Conservation (phyloP, 306 rosid species). For the Ormosia emarginata region DNA sequence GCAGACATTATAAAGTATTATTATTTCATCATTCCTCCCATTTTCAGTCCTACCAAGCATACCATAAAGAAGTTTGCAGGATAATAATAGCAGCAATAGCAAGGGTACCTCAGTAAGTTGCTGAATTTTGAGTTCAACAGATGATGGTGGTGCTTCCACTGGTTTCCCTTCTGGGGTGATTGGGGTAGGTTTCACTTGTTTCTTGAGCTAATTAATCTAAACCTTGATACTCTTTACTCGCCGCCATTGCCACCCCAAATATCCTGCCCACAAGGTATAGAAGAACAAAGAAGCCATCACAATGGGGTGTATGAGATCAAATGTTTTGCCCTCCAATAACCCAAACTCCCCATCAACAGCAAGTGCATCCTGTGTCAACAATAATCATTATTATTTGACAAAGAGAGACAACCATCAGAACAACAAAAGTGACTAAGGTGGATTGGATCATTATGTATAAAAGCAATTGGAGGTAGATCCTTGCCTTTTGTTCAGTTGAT, state of each 20-base stretch:
- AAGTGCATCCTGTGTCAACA: no score
- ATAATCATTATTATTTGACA: no score
- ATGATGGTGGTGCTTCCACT: slow-evolving; percentile 57
- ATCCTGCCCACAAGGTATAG: no score
- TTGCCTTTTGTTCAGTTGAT: slow-evolving; percentile 60
- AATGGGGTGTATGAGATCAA: no score
- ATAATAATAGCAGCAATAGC: not conserved
- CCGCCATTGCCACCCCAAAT: no score
- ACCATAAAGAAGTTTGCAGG: not conserved
- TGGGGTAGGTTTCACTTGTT: no score
- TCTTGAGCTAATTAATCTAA: no score
- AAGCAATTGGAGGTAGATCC: not conserved
- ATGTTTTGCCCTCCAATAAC: no score
- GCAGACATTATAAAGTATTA: no score
- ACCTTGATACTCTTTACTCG: no score
- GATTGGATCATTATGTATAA: not conserved
- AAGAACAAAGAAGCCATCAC: no score
- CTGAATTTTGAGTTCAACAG: slow-evolving; percentile 62
- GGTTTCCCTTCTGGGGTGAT: slow-evolving; percentile 55
- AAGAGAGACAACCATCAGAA: not conserved
- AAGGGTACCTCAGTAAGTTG: slow-evolving; percentile 67
- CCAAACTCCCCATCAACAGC: no score
- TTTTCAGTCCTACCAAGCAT: not conserved
- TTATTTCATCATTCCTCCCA: not conserved
- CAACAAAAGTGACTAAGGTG: not conserved